phyloP scores from a whole-genome alignment of 106 monocot genomes.

The Acorus calamus region DNA sequence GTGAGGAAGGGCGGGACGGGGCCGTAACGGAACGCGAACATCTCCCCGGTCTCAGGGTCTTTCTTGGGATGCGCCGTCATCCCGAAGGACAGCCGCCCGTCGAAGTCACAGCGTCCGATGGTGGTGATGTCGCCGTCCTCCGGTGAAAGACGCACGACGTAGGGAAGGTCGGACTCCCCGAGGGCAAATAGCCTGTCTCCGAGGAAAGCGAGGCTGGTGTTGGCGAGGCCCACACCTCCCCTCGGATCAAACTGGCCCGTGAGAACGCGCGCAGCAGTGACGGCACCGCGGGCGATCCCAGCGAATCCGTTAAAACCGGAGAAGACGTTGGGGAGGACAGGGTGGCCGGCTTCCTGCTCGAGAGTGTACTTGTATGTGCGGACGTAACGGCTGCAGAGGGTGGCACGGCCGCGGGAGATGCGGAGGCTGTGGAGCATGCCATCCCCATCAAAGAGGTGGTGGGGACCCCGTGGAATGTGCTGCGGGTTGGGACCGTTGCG shows the following conservation, averaged over 20 bases:
- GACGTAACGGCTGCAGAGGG: conserved; percentile 58
- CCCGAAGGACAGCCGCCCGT: conserved; percentile 23
- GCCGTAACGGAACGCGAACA: conserved; percentile 58
- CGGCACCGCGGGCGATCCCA: conserved; percentile 46
- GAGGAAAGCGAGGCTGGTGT: conserved; percentile 47
- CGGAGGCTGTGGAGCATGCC: conserved; percentile 68
- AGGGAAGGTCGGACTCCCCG: conserved; percentile 59
- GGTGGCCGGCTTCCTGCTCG: conserved; percentile 38
- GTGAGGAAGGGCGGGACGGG: conserved; percentile 51
- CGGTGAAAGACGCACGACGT: conserved; percentile 24
- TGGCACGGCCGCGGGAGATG: conserved; percentile 21
- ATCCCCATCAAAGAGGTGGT: conserved; percentile 71
- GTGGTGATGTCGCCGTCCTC: conserved; percentile 34
- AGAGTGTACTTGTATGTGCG: conserved; percentile 40
- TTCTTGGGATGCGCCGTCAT: conserved; percentile 70
- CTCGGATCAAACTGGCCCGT: conserved; percentile 52
- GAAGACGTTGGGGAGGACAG: conserved; percentile 48
- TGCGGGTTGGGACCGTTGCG: conserved; percentile 74
- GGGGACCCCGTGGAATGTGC: conserved; percentile 45
- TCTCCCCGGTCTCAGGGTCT: conserved; percentile 42
- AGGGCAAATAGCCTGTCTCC: conserved; percentile 35
- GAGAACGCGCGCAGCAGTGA: conserved; percentile 30
- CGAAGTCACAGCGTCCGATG: conserved; percentile 28
- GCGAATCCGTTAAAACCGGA: conserved; percentile 36
- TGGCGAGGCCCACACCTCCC: conserved; percentile 38